phyloP scores from a whole-genome alignment of 805 yeast genomes.

The Saccharomycopsis sp. region DNA sequence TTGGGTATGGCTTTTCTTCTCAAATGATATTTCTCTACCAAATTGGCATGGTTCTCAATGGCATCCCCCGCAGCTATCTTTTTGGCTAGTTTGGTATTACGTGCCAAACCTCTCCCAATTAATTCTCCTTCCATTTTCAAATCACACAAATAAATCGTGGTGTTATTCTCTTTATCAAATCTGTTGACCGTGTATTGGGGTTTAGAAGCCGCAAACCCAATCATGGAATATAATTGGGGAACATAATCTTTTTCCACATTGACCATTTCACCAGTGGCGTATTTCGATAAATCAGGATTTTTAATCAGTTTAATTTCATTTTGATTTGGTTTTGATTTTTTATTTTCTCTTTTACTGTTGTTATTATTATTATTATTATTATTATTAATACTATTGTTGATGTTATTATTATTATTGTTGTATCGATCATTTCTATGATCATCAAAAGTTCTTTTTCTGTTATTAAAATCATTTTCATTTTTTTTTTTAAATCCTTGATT shows the following conservation, averaged over 20 bases:
- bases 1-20: not conserved
- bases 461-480: too few relatives aligned
- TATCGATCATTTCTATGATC: too few relatives aligned
- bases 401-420: too few relatives aligned
- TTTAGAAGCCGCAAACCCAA: constrained; percentile 12
- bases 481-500: too few relatives aligned
- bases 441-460: too few relatives aligned
- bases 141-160: not conserved
- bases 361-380: too few relatives aligned
- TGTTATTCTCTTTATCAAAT: not conserved
- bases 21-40: constrained; percentile 2
- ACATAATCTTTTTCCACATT: not conserved
- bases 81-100: constrained; percentile 68
- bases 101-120: constrained; percentile 59
- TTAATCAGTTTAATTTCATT: too few relatives aligned
- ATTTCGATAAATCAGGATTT: too few relatives aligned
- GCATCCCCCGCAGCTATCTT: constrained; percentile 79
- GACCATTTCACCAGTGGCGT: not conserved
- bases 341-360: too few relatives aligned
- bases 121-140: constrained; percentile 9
- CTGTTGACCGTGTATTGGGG: constrained; percentile 7
- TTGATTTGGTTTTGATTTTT: not conserved
- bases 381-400: too few relatives aligned
- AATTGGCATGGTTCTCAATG: constrained; percentile 32
- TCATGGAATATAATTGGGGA: constrained; percentile 11